These are phyloP conservation scores for Plantago lanceolata DNA, from an alignment of 305 asterid species.

Conservation along the genomic window DNA sequence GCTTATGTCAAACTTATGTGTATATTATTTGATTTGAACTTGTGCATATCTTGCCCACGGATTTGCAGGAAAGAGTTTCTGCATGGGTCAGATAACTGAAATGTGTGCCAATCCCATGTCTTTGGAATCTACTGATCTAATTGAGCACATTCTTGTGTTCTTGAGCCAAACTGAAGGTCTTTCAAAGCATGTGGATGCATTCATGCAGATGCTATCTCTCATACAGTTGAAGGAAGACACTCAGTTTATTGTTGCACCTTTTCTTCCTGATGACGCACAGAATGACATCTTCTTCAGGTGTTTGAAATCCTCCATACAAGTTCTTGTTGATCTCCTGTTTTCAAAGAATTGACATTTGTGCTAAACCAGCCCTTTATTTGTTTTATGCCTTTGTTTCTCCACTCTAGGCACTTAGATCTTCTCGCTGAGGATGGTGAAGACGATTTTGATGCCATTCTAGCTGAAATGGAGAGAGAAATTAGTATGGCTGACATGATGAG, in stretches of 20 bases:
- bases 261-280: conserved; percentile 59
- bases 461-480: conserved; percentile 92
- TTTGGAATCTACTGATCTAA: conserved; percentile 54
- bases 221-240: conserved; percentile 58
- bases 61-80: conserved; percentile 77
- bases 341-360: neutral
- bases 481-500: conserved; percentile 84
- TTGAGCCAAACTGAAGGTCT: conserved; percentile 83
- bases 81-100: conserved; percentile 72
- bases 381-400: conserved; percentile 1
- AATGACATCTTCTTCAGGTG: conserved; percentile 72
- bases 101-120: conserved; percentile 49
- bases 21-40: conserved; percentile 11
- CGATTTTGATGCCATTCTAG: conserved; percentile 82
- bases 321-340: neutral
- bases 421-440: conserved; percentile 53
- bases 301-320: neutral
- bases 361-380: neutral
- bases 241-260: conserved; percentile 64
- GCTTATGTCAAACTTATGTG: neutral
- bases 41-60: conserved; percentile 20
- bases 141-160: conserved; percentile 67
- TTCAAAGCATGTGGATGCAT: conserved; percentile 72
- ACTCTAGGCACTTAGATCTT: conserved; percentile 55
- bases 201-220: conserved; percentile 83